Evolutionary conservation across 2,329 filamentous ascomycete species (phyloP), one percentile per base, ranked within the genome.

Genomic region (Fulvia fulva): DNA sequence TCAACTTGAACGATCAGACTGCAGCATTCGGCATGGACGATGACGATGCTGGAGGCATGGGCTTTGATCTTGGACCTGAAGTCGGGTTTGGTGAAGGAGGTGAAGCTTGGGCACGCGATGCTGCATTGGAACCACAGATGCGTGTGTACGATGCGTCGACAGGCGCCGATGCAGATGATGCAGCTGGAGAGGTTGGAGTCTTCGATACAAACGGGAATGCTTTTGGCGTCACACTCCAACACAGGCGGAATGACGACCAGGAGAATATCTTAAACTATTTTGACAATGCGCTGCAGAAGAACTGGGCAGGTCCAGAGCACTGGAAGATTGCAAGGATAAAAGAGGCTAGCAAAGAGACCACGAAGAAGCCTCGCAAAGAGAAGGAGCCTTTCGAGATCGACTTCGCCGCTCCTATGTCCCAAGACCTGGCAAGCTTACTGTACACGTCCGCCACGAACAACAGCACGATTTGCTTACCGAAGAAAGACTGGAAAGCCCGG

Each of bases 251-350:
- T 16, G 85, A 85, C 52, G 90, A 90, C 68, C 91, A 97, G 71
- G 91, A 97, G 67, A 93, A 96, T 68, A 96, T 99, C 58, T 82
- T 99, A n/a, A 89, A 90, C 70, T 99, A 97, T 77, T 99, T 99
- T 71, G 94, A 99, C 73, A 91, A 96, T 70, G 92, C 93, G 2
- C 78, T 97, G 45, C 90, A 94, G 72, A 97, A 96, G 81, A 97
- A 97, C 70, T 99, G 94, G 93, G 88, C 89, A 5, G 95, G 91
- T 51, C 93, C 94, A n/a, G 94, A 97, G 73, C 94, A 99, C 75
- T 99, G 94, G 94, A 88, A 93, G 65, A 97, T 99, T 71, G 84
- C 90, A 62, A 91, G 91, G 70, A 94, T 99, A 74, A 97, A 97
- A 67, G 83, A 86, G 56, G 75, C 73, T 14, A 79, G 74, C 68